Evolutionary conservation across 202 grass and related monocot species (phyloP).

Genomic region (Setaria viridis): DNA sequence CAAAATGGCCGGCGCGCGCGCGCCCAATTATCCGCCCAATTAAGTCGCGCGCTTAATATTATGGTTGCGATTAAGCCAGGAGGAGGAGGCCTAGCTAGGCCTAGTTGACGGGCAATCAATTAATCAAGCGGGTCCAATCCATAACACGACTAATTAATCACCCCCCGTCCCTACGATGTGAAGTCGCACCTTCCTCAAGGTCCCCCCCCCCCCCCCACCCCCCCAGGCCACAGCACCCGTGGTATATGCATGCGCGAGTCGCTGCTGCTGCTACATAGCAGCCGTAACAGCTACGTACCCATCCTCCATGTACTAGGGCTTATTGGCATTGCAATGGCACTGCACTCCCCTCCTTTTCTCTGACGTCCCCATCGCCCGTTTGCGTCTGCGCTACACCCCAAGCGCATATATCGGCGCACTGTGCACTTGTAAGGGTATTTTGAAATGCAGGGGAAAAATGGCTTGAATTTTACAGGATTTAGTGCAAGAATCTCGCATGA

Average conservation of each 20-base stretch:
- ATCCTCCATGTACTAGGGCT: not conserved
- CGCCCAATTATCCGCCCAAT: not conserved
- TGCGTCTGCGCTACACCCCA: not conserved
- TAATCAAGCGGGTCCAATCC: constrained; percentile 52
- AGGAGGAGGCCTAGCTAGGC: not conserved
- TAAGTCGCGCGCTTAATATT: constrained; percentile 48
- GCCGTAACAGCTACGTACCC: constrained; percentile 26
- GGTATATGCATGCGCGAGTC: constrained; percentile 3
- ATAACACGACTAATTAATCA: constrained; percentile 49
- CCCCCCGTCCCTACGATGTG: constrained; percentile 54
- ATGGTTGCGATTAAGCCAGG: constrained; percentile 43
- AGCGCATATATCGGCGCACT: not conserved
- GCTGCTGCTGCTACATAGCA: not conserved
- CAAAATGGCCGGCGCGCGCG: not conserved
- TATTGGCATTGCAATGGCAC: not conserved
- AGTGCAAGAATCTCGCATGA: not conserved
- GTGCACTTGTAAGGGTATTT: not conserved
- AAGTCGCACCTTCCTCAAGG: constrained; percentile 54
- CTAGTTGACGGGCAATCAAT: constrained; percentile 44
- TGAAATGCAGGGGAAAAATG: not conserved
- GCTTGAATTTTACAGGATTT: not conserved
- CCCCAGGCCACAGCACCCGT: not conserved
- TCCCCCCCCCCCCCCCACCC: constrained; percentile 50
- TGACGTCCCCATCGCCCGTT: not conserved
- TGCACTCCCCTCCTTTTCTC: not conserved